phyloP scores from a whole-genome alignment of 2,329 filamentous ascomycete species.

The Neofusicoccum parvum region DNA sequence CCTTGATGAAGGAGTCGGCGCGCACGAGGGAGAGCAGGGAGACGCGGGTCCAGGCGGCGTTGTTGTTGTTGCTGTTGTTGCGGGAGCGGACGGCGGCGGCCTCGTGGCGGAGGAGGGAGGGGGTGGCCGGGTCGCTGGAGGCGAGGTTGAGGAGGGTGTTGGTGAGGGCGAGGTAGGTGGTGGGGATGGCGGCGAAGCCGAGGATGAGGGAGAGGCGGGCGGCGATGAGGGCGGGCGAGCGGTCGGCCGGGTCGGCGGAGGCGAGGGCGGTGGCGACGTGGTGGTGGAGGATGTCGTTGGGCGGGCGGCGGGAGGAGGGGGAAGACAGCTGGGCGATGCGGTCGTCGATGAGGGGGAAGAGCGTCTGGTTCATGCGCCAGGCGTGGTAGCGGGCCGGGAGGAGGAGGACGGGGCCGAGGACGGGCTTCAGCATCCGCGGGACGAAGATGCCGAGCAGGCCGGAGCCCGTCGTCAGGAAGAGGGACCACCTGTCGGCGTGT shows the following conservation, averaged over 20 bases:
- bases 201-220: conserved; percentile 23
- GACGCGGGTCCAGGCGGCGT: background rate
- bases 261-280: conserved; percentile 6
- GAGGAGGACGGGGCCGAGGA: conserved; percentile 15
- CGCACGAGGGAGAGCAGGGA: conserved; percentile 25
- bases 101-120: conserved; percentile 24
- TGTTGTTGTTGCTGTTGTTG: conserved; percentile 18
- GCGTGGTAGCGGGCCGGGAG: conserved; percentile 16
- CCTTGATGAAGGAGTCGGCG: conserved; percentile 34
- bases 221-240: conserved; percentile 2
- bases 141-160: conserved; percentile 7
- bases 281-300: conserved; percentile 4
- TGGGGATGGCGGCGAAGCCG: conserved; percentile 31
- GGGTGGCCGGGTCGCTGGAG: background rate
- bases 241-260: background rate
- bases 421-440: background rate
- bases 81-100: conserved; percentile 7
- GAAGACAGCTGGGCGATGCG: background rate
- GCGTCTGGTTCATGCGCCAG: conserved; percentile 8
- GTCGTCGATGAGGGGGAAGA: conserved; percentile 12
- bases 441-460: background rate
- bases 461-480: background rate
- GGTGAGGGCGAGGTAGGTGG: conserved; percentile 15
- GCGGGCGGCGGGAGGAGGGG: background rate
- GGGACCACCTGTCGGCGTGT: background rate